A percentile compares a stretch with the other conserved stretches of the same genome.
phyloP scores from a whole-genome alignment of 345 rosid genomes.

The Eucalyptus sp. region DNA sequence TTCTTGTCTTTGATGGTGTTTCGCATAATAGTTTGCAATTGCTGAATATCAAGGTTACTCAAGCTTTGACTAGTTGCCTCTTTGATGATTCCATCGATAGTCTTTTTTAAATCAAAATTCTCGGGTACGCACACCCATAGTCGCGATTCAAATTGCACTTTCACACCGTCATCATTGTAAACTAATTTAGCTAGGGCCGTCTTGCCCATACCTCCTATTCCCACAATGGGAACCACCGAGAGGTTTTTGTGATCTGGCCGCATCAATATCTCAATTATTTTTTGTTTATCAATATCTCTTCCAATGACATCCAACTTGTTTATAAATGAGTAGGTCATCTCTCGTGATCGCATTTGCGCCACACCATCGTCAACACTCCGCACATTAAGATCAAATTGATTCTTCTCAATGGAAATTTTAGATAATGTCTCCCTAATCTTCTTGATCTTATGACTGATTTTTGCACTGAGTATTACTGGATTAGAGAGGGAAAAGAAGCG shows the following conservation, averaged over 20 bases:
- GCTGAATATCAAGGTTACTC: not conserved
- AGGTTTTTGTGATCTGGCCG: fast-evolving
- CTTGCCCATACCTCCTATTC: not conserved
- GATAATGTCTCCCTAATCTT: not conserved
- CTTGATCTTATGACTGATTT: not conserved
- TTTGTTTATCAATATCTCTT: not conserved
- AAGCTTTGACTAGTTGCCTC: fast-evolving
- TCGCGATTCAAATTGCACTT: fast-evolving
- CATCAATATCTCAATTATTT: not conserved
- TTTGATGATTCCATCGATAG: fast-evolving
- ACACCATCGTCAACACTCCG: not conserved
- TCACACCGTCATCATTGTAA: fast-evolving
- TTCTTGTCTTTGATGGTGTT: not conserved
- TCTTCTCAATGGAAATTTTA: not conserved
- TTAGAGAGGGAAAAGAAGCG: not conserved
- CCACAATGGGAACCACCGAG: not conserved
- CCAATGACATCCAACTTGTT: fast-evolving
- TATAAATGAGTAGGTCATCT: not conserved
- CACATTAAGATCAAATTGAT: not conserved
- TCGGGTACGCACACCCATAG: not conserved
- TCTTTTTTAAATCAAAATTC: not conserved
- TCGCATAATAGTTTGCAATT: fast-evolving
- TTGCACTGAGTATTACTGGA: not conserved
- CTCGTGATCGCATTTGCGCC: fast-evolving
- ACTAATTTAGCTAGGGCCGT: not conserved